phyloP scores from a whole-genome alignment of 108 stramenopile genomes.

The Asterionellopsis glacialis region DNA sequence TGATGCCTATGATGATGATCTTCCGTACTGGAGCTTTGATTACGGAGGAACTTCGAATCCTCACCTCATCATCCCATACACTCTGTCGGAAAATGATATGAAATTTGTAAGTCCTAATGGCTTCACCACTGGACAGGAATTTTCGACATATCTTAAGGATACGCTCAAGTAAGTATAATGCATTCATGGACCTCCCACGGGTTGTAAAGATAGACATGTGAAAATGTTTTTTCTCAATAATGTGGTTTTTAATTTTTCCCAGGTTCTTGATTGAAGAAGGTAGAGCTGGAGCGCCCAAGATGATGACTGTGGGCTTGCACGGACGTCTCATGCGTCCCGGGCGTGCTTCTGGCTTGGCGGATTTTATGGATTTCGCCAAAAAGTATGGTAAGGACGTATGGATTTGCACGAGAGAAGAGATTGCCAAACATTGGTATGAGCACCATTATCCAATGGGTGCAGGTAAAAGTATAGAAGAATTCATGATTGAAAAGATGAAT shows the following conservation, averaged over 20 bases:
- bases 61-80: conserved; percentile 92
- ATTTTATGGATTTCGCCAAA: conserved; percentile 88
- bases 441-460: conserved; percentile 9
- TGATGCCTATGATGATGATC: conserved; percentile 90
- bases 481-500: no score
- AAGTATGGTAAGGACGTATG: conserved; percentile 87
- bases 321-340: conserved; percentile 86
- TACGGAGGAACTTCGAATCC: conserved; percentile 49
- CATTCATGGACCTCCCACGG: background rate
- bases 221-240: background rate
- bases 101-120: conserved; percentile 81
- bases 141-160: conserved; percentile 75
- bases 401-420: conserved; percentile 63
- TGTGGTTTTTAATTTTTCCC: conserved; percentile 8
- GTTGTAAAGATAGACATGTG: background rate
- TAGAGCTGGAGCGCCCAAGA: conserved; percentile 73
- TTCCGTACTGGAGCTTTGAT: conserved; percentile 89
- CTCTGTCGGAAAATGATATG: conserved; percentile 94
- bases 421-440: conserved; percentile 11
- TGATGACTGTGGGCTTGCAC: conserved; percentile 93
- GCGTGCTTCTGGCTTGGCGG: conserved; percentile 78
- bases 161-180: conserved; percentile 41
- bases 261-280: conserved; percentile 82
- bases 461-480: conserved; percentile 2
- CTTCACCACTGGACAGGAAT: conserved; percentile 78